Conservation (phyloP, 2,329 filamentous ascomycete species). For the Sporothrix protearum region DNA sequence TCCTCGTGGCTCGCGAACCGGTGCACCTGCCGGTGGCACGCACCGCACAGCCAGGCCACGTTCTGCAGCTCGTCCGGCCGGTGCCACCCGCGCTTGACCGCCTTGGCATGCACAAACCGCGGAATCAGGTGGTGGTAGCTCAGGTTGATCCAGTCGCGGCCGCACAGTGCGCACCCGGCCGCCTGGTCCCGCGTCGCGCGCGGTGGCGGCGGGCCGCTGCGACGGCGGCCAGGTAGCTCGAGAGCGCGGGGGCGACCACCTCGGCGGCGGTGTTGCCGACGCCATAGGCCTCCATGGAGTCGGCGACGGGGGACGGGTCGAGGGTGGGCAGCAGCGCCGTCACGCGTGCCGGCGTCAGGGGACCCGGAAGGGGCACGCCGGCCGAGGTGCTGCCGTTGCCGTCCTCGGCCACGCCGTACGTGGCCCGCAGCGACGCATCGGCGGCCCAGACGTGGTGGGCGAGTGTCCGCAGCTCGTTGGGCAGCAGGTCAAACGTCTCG, state of each 20-base stretch:
- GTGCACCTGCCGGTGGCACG: constrained; percentile 82
- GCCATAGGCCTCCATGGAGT: constrained; percentile 65
- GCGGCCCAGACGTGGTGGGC: constrained; percentile 56
- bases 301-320: constrained; percentile 58
- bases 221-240: constrained; percentile 56
- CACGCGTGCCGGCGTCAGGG: constrained; percentile 51
- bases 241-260: constrained; percentile 62
- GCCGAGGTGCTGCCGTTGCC: not conserved
- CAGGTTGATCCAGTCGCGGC: constrained; percentile 67
- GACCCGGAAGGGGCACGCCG: constrained; percentile 30
- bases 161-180: constrained; percentile 71
- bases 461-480: constrained; percentile 56
- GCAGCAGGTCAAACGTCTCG: constrained; percentile 65
- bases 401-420: constrained; percentile 45
- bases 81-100: constrained; percentile 75
- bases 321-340: constrained; percentile 47
- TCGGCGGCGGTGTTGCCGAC: constrained; percentile 49
- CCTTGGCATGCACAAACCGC: constrained; percentile 71
- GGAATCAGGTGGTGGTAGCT: constrained; percentile 87
- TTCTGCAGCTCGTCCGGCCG: constrained; percentile 68
- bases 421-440: constrained; percentile 45
- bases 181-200: constrained; percentile 50
- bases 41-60: constrained; percentile 81
- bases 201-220: constrained; percentile 61
- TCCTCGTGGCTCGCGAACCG: constrained; percentile 71